A percentile compares a stretch with the other conserved stretches of the same genome.
These are phyloP conservation scores for Scytalidium sp. DNA, from an alignment of 2,329 filamentous ascomycete species.

Conservation along the genomic window DNA sequence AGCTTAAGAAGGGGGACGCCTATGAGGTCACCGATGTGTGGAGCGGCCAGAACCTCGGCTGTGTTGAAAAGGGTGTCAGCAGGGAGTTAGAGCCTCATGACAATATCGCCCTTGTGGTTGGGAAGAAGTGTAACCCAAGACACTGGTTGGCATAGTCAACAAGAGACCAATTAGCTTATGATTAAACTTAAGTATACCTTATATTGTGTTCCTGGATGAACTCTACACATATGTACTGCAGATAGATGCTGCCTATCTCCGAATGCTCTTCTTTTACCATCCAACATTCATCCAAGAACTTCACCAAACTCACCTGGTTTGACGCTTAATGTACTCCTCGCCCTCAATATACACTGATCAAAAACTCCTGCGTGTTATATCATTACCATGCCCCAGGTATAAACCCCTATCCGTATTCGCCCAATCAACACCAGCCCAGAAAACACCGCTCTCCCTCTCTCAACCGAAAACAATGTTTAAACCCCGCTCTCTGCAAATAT, in stretches of 20 bases:
- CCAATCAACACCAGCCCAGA: background rate
- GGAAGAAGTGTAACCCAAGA: conserved; percentile 15
- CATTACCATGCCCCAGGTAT: background rate
- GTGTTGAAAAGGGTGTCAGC: conserved; percentile 25
- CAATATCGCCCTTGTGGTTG: conserved; percentile 24
- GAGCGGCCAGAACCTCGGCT: conserved; percentile 39
- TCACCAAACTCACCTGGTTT: background rate
- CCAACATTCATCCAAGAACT: too few species aligned
- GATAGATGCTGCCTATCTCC: too few species aligned
- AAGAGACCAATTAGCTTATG: too few species aligned
- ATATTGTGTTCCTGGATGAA: too few species aligned
- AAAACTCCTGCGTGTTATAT: too few species aligned
- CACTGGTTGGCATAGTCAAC: background rate
- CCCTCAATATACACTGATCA: background rate
- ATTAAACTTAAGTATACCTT: too few species aligned
- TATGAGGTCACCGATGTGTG: conserved; percentile 44
- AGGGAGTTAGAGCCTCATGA: conserved; percentile 32
- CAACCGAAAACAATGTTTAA: conserved; percentile 56
- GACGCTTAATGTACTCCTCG: background rate
- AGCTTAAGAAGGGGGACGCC: conserved; percentile 23
- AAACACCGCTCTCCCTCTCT: background rate
- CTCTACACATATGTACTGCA: background rate
- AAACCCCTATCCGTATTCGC: too few species aligned
- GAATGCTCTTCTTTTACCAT: too few species aligned
- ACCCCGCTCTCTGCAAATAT: conserved; percentile 55